Conservation (phyloP, 306 rosid genomes). For the Glycine latifolia region DNA sequence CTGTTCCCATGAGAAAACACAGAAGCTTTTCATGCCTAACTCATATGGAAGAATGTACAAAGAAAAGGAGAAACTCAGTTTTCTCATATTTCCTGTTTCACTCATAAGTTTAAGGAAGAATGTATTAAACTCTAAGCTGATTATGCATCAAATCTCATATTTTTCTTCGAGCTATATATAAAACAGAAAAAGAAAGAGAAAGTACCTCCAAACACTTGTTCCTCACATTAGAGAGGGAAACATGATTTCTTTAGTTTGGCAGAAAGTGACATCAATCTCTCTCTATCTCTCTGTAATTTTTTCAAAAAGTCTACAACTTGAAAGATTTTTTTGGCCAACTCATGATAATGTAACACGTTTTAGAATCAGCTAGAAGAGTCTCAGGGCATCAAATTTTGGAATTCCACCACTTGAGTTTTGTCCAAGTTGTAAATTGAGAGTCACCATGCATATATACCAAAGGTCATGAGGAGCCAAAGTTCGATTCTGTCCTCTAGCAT, state of each 20-base stretch:
- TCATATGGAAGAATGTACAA: not conserved
- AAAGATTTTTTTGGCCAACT: not conserved
- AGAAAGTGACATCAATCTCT: constrained; percentile 5
- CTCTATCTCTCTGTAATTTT: not conserved
- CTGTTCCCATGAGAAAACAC: not conserved
- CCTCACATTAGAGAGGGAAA: constrained; percentile 7
- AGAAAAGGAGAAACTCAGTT: constrained; percentile 1
- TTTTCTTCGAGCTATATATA: not conserved
- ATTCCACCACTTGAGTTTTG: not conserved
- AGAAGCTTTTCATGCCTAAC: constrained; percentile 45
- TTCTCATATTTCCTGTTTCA: not conserved
- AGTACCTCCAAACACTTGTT: not conserved
- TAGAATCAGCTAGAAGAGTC: not conserved
- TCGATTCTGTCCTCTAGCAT: not conserved
- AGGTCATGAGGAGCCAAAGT: not conserved
- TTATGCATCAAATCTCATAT: not conserved
- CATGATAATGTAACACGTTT: not conserved
- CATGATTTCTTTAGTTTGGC: not conserved
- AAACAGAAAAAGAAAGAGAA: not conserved
- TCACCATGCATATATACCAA: too few species aligned
- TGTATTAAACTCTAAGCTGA: not conserved
- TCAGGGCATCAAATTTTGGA: not conserved
- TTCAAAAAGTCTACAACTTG: not conserved
- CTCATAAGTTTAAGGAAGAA: not conserved
- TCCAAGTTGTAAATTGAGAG: not conserved